phyloP scores from a whole-genome alignment of 1,284 basidiomycete species.

The Sanghuangporus baumii region DNA sequence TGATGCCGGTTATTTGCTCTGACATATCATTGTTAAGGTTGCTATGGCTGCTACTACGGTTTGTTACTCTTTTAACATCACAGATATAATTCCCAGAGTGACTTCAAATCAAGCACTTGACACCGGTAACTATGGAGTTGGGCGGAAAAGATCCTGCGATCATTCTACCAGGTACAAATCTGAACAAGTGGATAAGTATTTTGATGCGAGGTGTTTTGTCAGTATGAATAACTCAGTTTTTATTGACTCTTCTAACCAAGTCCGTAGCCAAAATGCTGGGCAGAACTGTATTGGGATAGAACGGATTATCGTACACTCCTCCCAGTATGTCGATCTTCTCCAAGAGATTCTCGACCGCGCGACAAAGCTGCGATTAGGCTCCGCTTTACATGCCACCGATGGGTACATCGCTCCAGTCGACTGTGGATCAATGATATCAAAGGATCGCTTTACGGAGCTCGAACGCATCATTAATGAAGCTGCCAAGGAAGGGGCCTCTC shows the following conservation, averaged over 20 bases:
- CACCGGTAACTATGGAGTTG: slow-evolving; percentile 86
- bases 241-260: slow-evolving; percentile 4
- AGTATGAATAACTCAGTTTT: slow-evolving; percentile 28
- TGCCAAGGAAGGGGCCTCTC: slow-evolving; percentile 61
- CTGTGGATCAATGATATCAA: slow-evolving; percentile 77
- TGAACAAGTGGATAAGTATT: slow-evolving; percentile 62
- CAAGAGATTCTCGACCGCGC: slow-evolving; percentile 59
- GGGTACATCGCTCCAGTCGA: slow-evolving; percentile 70
- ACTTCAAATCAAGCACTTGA: slow-evolving; percentile 47
- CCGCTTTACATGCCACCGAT: slow-evolving; percentile 57
- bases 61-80: neutral
- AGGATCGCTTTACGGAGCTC: slow-evolving; percentile 63
- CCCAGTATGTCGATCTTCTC: slow-evolving; percentile 72
- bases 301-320: slow-evolving; percentile 78
- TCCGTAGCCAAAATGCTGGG: slow-evolving; percentile 76
- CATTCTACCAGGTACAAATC: slow-evolving; percentile 67
- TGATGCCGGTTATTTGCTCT: neutral
- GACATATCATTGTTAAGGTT: slow-evolving; percentile 39
- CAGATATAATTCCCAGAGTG: neutral
- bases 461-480: slow-evolving; percentile 71
- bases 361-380: slow-evolving; percentile 63
- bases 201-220: slow-evolving; percentile 89
- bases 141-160: slow-evolving; percentile 83
- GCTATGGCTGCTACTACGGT: slow-evolving; percentile 72
- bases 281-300: slow-evolving; percentile 99